phyloP scores from a whole-genome alignment of 2,329 filamentous ascomycete species.

The Scedosporium minutisporum region DNA sequence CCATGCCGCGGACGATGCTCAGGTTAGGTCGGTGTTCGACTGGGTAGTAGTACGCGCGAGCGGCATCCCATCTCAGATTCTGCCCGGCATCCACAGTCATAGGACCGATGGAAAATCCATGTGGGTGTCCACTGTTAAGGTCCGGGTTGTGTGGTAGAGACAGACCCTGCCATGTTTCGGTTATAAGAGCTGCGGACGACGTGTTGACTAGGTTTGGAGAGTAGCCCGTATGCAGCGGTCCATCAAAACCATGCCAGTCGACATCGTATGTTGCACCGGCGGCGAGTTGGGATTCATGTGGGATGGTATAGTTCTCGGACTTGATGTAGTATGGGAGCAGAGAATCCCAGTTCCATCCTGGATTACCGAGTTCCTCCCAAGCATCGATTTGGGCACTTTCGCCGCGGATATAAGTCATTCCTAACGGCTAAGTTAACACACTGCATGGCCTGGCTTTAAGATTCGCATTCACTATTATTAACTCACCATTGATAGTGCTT shows the following conservation, averaged over 20 bases:
- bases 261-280: constrained; percentile 23
- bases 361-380: constrained; percentile 27
- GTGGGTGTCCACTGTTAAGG: constrained; percentile 35
- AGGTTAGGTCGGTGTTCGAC: constrained; percentile 31
- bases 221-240: constrained; percentile 18
- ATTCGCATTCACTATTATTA: neutral
- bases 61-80: constrained; percentile 39
- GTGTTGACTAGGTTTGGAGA: constrained; percentile 30
- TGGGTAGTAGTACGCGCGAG: constrained; percentile 30
- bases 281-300: constrained; percentile 18
- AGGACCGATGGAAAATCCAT: constrained; percentile 40
- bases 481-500: constrained; percentile 28
- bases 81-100: constrained; percentile 32
- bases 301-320: constrained; percentile 17
- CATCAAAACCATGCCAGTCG: constrained; percentile 19
- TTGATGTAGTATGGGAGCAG: constrained; percentile 22
- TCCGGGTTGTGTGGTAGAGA: constrained; percentile 28
- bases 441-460: no score
- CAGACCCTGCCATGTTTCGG: constrained; percentile 26
- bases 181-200: constrained; percentile 18
- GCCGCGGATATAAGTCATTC: constrained; percentile 37
- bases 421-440: constrained; percentile 11
- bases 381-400: constrained; percentile 27
- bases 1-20: constrained; percentile 16
- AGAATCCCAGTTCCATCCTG: constrained; percentile 25